Conservation (phyloP, 495 filamentous ascomycete species). For the Penicillium salamii region DNA sequence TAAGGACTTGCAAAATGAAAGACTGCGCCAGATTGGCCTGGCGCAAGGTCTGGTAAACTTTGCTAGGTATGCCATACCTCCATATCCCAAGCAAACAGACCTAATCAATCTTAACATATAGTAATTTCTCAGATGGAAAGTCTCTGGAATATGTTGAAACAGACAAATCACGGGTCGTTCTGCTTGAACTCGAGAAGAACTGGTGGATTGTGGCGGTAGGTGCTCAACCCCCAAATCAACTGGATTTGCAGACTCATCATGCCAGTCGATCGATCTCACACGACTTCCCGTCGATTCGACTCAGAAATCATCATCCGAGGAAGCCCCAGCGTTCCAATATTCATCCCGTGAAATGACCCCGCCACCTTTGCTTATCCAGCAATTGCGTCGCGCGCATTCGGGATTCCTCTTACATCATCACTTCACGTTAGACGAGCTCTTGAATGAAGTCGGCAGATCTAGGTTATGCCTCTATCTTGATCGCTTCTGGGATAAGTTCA, state of each 20-base stretch:
- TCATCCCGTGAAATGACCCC: conserved; percentile 86
- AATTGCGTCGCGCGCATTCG: conserved; percentile 77
- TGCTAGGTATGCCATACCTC: conserved; percentile 54
- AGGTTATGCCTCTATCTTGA: conserved; percentile 64
- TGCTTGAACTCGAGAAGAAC: conserved; percentile 78
- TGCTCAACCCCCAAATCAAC: conserved; percentile 14
- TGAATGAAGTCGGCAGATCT: conserved; percentile 55
- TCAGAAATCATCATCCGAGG: conserved; percentile 18
- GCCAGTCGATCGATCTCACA: conserved; percentile 72
- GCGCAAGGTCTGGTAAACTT: conserved; percentile 98
- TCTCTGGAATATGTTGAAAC: conserved; percentile 86
- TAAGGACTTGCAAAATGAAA: conserved; percentile 70
- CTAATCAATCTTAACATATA: conserved; percentile 26
- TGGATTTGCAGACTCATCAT: conserved; percentile 13
- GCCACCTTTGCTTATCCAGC: conserved; percentile 70
- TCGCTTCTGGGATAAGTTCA: conserved; percentile 80
- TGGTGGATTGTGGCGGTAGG: conserved; percentile 94
- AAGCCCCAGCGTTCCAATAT: conserved; percentile 56
- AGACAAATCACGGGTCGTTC: conserved; percentile 75
- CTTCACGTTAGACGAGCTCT: conserved; percentile 62
- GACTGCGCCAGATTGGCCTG: conserved; percentile 87
- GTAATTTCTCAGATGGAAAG: conserved; percentile 74
- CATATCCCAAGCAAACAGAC: conserved; percentile 2
- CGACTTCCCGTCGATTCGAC: conserved; percentile 39
- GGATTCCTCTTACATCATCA: conserved; percentile 87